Conservation (phyloP, 257 asterid species). For the Jaltomata sinuosa region DNA sequence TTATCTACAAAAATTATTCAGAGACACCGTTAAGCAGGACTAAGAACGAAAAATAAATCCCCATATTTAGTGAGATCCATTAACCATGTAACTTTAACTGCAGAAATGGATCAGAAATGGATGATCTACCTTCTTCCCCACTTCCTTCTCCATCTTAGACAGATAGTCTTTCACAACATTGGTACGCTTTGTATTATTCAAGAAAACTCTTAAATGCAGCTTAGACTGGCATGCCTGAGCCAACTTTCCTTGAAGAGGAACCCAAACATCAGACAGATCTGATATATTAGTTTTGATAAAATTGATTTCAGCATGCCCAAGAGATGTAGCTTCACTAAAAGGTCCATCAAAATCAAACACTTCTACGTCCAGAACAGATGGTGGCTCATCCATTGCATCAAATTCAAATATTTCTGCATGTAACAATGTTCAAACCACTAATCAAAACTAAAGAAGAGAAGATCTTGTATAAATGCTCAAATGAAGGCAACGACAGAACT, state of each 20-base stretch:
- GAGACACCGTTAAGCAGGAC: constrained; percentile 5
- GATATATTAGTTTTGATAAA: constrained; percentile 70
- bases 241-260: constrained; percentile 86
- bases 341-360: constrained; percentile 96
- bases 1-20: constrained; percentile 45
- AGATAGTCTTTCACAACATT: constrained; percentile 73
- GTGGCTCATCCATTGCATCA: constrained; percentile 99
- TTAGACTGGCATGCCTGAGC: constrained; percentile 98
- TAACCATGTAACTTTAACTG: neutral
- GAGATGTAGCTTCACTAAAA: constrained; percentile 82
- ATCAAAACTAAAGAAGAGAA: constrained; percentile 1
- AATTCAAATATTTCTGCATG: constrained; percentile 90
- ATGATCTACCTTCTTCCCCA: constrained; percentile 79
- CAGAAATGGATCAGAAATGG: constrained; percentile 1
- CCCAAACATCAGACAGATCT: constrained; percentile 83
- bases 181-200: constrained; percentile 69
- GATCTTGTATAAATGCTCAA: neutral
- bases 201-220: constrained; percentile 81
- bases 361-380: constrained; percentile 83
- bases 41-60: neutral
- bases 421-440: constrained; percentile 7
- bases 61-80: constrained; percentile 1
- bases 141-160: constrained; percentile 95
- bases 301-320: constrained; percentile 82
- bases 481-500: neutral